These are phyloP conservation scores for Verticillium nubilum DNA, from an alignment of 2,329 filamentous ascomycete genomes.

Conservation along the genomic window DNA sequence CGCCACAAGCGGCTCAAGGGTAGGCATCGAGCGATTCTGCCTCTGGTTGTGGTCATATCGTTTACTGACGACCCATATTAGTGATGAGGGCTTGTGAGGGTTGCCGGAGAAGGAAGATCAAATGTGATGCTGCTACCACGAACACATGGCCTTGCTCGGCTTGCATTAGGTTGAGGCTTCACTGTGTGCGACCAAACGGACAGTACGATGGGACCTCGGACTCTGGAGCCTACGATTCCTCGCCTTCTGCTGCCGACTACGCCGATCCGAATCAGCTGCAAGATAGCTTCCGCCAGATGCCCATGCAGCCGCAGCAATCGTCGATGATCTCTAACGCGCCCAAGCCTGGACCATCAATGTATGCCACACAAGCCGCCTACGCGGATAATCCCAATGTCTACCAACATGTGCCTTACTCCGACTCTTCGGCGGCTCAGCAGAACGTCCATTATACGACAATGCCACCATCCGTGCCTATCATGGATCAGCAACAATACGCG, in stretches of 20 bases:
- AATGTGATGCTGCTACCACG: constrained; percentile 93
- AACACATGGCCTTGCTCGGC: constrained; percentile 97
- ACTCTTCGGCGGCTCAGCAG: constrained; percentile 37
- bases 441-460: constrained; percentile 50
- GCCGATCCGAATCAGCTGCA: constrained; percentile 32
- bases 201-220: constrained; percentile 59
- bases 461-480: constrained; percentile 39
- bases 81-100: constrained; percentile 98
- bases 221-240: constrained; percentile 42
- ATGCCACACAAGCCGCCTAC: constrained; percentile 44
- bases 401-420: constrained; percentile 39
- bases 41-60: background rate
- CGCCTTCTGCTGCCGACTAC: constrained; percentile 31
- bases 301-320: constrained; percentile 40
- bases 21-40: constrained; percentile 32
- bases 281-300: constrained; percentile 44
- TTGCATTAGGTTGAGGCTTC: constrained; percentile 84
- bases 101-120: constrained; percentile 91
- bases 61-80: constrained; percentile 25
- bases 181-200: constrained; percentile 85
- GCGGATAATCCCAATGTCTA: constrained; percentile 38
- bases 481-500: constrained; percentile 44
- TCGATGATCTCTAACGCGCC: constrained; percentile 34
- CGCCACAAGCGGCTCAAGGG: constrained; percentile 94
- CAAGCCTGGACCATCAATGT: constrained; percentile 38